These are phyloP conservation scores for Agarophyton chilense DNA, from an alignment of 23 red algal species.

Conservation along the genomic window DNA sequence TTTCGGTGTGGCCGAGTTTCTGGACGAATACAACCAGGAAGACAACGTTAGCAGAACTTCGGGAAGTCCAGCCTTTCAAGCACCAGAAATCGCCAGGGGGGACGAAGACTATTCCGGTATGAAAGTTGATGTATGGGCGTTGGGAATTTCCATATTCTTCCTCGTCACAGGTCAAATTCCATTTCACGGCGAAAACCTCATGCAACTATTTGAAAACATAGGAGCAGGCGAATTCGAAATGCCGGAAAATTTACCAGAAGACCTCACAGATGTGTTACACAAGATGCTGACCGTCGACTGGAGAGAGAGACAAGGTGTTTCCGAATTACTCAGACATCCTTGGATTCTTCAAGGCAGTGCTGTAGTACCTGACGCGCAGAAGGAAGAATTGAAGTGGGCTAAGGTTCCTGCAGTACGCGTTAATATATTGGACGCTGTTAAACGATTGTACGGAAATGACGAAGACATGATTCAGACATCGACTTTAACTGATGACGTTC, in stretches of 20 bases:
- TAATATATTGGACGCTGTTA: slow-evolving; percentile 70
- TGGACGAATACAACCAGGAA: slow-evolving; percentile 84
- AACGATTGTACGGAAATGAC: slow-evolving; percentile 67
- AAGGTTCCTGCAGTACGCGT: slow-evolving; percentile 41
- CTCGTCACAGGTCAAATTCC: slow-evolving; percentile 87
- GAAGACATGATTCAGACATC: slow-evolving; percentile 39
- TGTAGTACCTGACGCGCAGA: slow-evolving; percentile 13
- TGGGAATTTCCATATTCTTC: slow-evolving; percentile 91
- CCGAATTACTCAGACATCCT: slow-evolving; percentile 66
- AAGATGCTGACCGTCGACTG: slow-evolving; percentile 75
- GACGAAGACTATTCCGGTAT: slow-evolving; percentile 81
- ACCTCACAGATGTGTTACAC: slow-evolving; percentile 61
- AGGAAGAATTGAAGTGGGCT: slow-evolving; percentile 59
- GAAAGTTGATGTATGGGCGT: slow-evolving; percentile 97
- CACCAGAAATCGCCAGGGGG: slow-evolving; percentile 98
- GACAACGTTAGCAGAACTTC: slow-evolving; percentile 86
- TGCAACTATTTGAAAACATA: slow-evolving; percentile 90
- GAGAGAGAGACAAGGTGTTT: slow-evolving; percentile 41
- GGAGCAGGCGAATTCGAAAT: slow-evolving; percentile 69
- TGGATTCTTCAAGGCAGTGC: slow-evolving; percentile 52
- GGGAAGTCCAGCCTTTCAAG: slow-evolving; percentile 96
- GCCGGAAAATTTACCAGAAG: slow-evolving; percentile 61
- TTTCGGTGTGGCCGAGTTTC: slow-evolving; percentile 98
- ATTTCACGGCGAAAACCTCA: slow-evolving; percentile 82
- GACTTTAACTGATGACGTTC: not conserved